Evolutionary conservation across 805 yeast species (phyloP).

Genomic region (Ogataea henricii): DNA sequence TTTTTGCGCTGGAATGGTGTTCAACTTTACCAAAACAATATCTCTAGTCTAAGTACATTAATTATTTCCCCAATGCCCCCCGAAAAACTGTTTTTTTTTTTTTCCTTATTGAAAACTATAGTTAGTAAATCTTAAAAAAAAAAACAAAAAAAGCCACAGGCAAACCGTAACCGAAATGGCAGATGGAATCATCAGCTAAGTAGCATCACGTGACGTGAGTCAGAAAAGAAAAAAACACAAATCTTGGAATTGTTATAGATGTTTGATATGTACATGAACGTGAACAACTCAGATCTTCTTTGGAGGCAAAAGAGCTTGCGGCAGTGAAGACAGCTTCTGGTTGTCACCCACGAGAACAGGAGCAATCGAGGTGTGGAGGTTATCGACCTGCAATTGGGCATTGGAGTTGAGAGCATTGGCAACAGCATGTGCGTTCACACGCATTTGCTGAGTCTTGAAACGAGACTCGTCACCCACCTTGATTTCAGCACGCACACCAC

Average conservation of each 20-base stretch:
- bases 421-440: constrained; percentile 34
- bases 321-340: constrained; percentile 22
- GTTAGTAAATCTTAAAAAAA: neutral
- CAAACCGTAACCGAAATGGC: neutral
- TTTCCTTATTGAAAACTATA: neutral
- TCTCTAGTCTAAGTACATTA: neutral
- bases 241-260: too few species aligned
- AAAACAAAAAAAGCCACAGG: neutral
- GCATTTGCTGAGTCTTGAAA: constrained; percentile 28
- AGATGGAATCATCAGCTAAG: neutral
- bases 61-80: constrained; percentile 4
- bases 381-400: constrained; percentile 34
- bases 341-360: constrained; percentile 24
- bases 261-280: constrained; percentile 1
- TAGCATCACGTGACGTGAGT: constrained; percentile 1
- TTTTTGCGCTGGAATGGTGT: neutral
- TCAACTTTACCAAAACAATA: neutral
- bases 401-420: constrained; percentile 33
- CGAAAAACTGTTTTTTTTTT: constrained; percentile 3
- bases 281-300: constrained; percentile 5
- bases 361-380: constrained; percentile 22
- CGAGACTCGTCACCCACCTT: constrained; percentile 18
- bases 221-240: too few species aligned
- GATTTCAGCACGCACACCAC: constrained; percentile 31
- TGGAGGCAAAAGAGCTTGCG: constrained; percentile 18